Percentiles rank a stretch among this genome's conserved stretches.
Evolutionary conservation across 2,329 filamentous ascomycete species (phyloP).

Genomic region (Pseudocercospora cruenta): DNA sequence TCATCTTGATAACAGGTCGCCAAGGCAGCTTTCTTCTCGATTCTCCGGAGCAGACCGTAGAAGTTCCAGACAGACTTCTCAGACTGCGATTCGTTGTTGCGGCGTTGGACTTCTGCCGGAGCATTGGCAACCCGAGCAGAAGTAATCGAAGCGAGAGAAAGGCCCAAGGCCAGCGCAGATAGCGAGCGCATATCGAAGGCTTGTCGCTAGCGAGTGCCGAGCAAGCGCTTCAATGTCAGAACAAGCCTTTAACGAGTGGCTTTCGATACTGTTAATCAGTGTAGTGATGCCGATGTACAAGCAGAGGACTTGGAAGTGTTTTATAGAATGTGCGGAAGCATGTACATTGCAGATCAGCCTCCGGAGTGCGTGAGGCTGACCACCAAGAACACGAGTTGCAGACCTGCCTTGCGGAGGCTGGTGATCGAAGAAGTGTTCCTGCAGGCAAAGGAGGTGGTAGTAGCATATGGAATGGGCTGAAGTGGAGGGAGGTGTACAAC

Average conservation of each 20-base stretch:
- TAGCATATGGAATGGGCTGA: slow-evolving; percentile 32
- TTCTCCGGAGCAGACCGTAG: slow-evolving; percentile 30
- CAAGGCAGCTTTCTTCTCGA: slow-evolving; percentile 19
- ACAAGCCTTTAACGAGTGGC: slow-evolving; percentile 16
- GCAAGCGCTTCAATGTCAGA: slow-evolving; percentile 18
- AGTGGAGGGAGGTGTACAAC: slow-evolving; percentile 32
- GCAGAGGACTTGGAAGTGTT: slow-evolving; percentile 17
- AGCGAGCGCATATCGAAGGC: slow-evolving; percentile 34
- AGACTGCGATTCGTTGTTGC: slow-evolving; percentile 19
- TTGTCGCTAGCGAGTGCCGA: slow-evolving; percentile 30
- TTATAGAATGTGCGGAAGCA: slow-evolving; percentile 28
- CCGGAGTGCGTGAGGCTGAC: slow-evolving; percentile 12
- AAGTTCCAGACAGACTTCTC: slow-evolving; percentile 26
- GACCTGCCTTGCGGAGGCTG: slow-evolving; percentile 37
- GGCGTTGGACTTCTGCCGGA: slow-evolving; percentile 23
- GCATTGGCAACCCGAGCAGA: slow-evolving; percentile 32
- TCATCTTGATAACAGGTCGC: slow-evolving; percentile 24
- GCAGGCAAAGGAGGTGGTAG: slow-evolving; percentile 24
- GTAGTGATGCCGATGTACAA: slow-evolving; percentile 22
- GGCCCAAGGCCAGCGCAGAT: slow-evolving; percentile 34
- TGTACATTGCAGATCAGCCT: slow-evolving; percentile 24
- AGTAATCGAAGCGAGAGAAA: slow-evolving; percentile 31
- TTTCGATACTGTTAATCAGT: slow-evolving; percentile 10
- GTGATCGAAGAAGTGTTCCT: slow-evolving; percentile 23
- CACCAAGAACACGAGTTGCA: slow-evolving; percentile 8